phyloP scores from a whole-genome alignment of 2,329 filamentous ascomycete species.

The Penicillium hesseltinei region DNA sequence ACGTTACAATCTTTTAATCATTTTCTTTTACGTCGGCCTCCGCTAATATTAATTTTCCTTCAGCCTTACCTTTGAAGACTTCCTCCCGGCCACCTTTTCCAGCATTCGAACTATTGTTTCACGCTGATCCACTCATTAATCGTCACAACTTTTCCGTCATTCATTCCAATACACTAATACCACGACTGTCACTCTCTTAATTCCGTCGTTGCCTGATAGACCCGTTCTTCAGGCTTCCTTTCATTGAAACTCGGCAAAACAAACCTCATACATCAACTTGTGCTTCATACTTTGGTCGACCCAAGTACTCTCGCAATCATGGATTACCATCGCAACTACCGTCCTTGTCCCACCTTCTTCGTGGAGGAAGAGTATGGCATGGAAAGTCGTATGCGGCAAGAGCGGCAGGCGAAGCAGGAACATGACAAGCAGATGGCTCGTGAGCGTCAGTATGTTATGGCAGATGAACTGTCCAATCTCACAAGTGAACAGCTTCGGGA shows the following conservation, averaged over 20 bases:
- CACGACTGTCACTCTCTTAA: slow-evolving; percentile 53
- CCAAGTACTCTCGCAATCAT: slow-evolving; percentile 43
- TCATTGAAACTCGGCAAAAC: slow-evolving; percentile 32
- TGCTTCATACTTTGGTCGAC: slow-evolving; percentile 1
- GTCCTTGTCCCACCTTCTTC: slow-evolving; percentile 67
- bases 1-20: slow-evolving; percentile 12
- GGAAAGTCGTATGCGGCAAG: slow-evolving; percentile 49
- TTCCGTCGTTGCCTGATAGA: slow-evolving; percentile 43
- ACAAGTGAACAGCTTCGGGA: slow-evolving; percentile 90
- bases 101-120: slow-evolving; percentile 42
- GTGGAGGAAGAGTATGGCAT: slow-evolving; percentile 60
- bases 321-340: slow-evolving; percentile 58
- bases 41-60: slow-evolving; percentile 32
- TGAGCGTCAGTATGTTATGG: slow-evolving; percentile 82
- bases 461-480: slow-evolving; percentile 79
- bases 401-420: slow-evolving; percentile 60
- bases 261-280: slow-evolving; percentile 15
- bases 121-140: slow-evolving; percentile 48
- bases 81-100: slow-evolving; percentile 28
- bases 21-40: slow-evolving; percentile 1
- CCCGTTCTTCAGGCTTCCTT: slow-evolving; percentile 44
- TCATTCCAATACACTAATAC: slow-evolving; percentile 43
- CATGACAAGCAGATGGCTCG: slow-evolving; percentile 75
- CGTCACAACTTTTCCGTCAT: slow-evolving; percentile 57
- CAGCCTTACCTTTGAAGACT: slow-evolving; percentile 36